Conservation (phyloP, 805 yeast species). For the Teunomyces pallodes region DNA sequence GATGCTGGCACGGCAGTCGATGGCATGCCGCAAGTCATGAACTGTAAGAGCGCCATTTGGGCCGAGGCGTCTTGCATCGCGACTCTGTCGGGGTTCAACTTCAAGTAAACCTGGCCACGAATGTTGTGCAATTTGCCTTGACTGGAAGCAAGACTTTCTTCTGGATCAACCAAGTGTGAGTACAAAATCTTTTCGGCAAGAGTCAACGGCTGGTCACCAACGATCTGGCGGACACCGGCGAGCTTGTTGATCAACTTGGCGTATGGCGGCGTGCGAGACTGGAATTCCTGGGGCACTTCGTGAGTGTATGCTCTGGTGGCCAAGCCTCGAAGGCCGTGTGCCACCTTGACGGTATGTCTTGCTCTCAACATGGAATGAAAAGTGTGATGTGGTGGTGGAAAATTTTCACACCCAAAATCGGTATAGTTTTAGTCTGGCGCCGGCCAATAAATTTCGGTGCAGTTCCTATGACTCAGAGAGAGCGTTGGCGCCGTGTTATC, state of each 20-base stretch:
- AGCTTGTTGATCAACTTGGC: conserved; percentile 67
- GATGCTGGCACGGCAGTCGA: conserved; percentile 90
- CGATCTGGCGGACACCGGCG: conserved; percentile 57
- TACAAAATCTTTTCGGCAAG: conserved; percentile 92
- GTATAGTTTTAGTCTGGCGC: neutral
- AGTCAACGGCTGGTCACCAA: conserved; percentile 75
- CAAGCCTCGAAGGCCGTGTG: conserved; percentile 16
- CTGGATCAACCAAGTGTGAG: conserved; percentile 88
- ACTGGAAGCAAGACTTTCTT: conserved; percentile 60
- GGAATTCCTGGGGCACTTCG: conserved; percentile 56
- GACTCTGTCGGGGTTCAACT: conserved; percentile 94
- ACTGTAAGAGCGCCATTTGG: conserved; percentile 97
- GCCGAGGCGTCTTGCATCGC: conserved; percentile 99
- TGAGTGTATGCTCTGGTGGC: conserved; percentile 31
- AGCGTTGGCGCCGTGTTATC: conserved; percentile 1
- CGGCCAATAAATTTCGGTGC: conserved; percentile 2
- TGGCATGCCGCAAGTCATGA: conserved; percentile 94
- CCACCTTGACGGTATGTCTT: conserved; percentile 7
- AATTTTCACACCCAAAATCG: neutral
- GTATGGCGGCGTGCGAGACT: conserved; percentile 84
- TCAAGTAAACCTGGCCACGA: conserved; percentile 88
- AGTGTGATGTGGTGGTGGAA: neutral
- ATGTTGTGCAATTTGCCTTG: conserved; percentile 50
- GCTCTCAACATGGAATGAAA: conserved; percentile 14
- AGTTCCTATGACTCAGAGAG: conserved; percentile 2